Conservation (phyloP, 768 basidiomycete genomes). For the Lactarius vividus region DNA sequence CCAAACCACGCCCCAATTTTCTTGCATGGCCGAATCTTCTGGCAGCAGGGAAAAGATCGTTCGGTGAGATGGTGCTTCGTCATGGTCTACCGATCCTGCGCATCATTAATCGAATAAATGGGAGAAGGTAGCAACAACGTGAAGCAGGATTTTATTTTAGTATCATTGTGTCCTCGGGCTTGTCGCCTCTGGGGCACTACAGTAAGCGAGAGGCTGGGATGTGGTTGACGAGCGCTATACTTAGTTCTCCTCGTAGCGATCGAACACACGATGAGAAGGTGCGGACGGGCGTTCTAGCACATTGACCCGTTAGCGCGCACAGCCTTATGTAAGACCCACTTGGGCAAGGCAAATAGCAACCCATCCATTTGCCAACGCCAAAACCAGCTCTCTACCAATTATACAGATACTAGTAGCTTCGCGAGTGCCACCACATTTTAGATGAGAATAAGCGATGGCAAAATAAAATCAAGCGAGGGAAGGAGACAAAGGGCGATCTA, state of each 20-base stretch:
- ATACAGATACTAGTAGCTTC: too few relatives aligned
- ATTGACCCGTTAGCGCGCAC: too few relatives aligned
- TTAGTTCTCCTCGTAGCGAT: background rate
- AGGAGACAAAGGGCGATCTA: too few relatives aligned
- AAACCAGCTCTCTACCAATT: too few relatives aligned
- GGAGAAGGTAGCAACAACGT: background rate
- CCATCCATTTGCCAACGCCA: too few relatives aligned
- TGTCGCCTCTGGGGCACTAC: background rate
- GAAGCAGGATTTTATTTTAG: background rate
- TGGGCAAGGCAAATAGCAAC: too few relatives aligned
- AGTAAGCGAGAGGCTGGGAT: background rate
- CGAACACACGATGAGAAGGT: background rate
- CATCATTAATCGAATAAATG: background rate
- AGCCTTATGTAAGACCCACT: too few relatives aligned
- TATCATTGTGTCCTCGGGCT: background rate
- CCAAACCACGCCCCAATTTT: background rate
- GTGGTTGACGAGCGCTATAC: background rate
- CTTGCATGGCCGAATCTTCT: too few relatives aligned
- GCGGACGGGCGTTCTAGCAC: background rate
- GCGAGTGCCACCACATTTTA: too few relatives aligned
- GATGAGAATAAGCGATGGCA: too few relatives aligned
- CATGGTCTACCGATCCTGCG: background rate
- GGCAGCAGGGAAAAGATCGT: background rate
- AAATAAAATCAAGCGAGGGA: too few relatives aligned
- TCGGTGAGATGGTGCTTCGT: background rate